These are phyloP conservation scores for Geranium rotundifolium DNA, from an alignment of 345 rosid genomes.

Conservation along the genomic window DNA sequence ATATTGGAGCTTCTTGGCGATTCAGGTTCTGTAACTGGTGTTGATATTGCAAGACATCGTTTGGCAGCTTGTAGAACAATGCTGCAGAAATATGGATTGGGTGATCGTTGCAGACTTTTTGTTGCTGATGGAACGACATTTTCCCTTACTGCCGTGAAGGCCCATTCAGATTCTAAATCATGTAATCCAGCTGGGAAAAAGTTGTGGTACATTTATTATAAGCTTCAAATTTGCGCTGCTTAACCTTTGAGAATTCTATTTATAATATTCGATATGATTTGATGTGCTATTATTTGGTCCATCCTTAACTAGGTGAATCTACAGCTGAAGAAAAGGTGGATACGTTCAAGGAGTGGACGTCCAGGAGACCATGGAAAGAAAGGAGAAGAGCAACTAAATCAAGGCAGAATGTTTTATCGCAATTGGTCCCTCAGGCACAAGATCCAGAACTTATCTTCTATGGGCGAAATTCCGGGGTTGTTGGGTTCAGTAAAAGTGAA, in stretches of 20 bases:
- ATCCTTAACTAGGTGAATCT: conserved; percentile 43
- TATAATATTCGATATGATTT: conserved; percentile 8
- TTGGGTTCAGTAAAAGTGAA: conserved; percentile 52
- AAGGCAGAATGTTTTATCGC: conserved; percentile 22
- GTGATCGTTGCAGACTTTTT: conserved; percentile 63
- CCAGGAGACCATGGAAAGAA: conserved; percentile 78
- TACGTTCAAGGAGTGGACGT: conserved; percentile 56
- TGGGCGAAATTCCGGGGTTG: conserved; percentile 59
- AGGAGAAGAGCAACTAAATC: conserved; percentile 58
- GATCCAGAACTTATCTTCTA: conserved; percentile 63
- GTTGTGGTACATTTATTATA: background rate
- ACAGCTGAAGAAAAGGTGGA: conserved; percentile 26
- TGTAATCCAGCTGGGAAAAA: conserved; percentile 19
- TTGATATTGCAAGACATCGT: conserved; percentile 81
- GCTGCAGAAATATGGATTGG: conserved; percentile 68
- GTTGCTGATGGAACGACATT: conserved; percentile 76
- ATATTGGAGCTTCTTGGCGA: conserved; percentile 61
- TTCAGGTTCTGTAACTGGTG: conserved; percentile 78
- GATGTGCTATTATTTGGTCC: conserved; percentile 25
- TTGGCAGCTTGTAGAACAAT: conserved; percentile 86
- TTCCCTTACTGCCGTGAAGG: conserved; percentile 44
- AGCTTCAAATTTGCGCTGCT: conserved; percentile 1
- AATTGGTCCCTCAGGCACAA: conserved; percentile 18
- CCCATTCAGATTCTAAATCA: conserved; percentile 18
- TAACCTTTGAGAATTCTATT: background rate